Evolutionary conservation across 73 alveolate species (phyloP).

Genomic region (Paramecium sexaurelia): DNA sequence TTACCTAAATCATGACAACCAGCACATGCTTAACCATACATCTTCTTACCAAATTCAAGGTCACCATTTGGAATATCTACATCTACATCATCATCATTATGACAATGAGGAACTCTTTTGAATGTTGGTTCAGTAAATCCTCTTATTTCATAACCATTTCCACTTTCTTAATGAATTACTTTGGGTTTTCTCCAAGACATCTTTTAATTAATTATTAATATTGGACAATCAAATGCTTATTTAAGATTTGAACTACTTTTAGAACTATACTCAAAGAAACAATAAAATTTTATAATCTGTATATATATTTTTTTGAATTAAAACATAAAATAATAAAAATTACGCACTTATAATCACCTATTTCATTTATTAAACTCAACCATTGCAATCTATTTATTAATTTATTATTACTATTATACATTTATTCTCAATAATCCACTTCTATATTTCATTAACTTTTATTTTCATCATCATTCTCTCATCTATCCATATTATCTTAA

Average conservation of each 20-base stretch:
- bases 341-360: not conserved
- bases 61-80: slow-evolving; percentile 56
- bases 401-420: too few species aligned
- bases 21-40: slow-evolving; percentile 53
- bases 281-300: not conserved
- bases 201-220: not conserved
- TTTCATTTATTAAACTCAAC: too few species aligned
- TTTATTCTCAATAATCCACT: too few species aligned
- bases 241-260: not conserved
- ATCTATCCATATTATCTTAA: too few species aligned
- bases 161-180: slow-evolving; percentile 27
- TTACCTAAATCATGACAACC: slow-evolving; percentile 58
- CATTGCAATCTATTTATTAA: too few species aligned
- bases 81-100: slow-evolving; percentile 27
- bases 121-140: slow-evolving; percentile 34
- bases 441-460: too few species aligned
- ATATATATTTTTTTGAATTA: not conserved
- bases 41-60: slow-evolving; percentile 18
- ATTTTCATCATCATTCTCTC: too few species aligned
- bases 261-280: not conserved
- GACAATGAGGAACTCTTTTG: not conserved
- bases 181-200: slow-evolving; percentile 38
- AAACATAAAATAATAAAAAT: not conserved
- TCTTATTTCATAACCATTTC: slow-evolving; percentile 42
- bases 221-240: not conserved